A percentile compares a stretch with the other conserved stretches of the same genome.
phyloP scores from a whole-genome alignment of 768 basidiomycete species.

The Rhizopogon vulgaris region DNA sequence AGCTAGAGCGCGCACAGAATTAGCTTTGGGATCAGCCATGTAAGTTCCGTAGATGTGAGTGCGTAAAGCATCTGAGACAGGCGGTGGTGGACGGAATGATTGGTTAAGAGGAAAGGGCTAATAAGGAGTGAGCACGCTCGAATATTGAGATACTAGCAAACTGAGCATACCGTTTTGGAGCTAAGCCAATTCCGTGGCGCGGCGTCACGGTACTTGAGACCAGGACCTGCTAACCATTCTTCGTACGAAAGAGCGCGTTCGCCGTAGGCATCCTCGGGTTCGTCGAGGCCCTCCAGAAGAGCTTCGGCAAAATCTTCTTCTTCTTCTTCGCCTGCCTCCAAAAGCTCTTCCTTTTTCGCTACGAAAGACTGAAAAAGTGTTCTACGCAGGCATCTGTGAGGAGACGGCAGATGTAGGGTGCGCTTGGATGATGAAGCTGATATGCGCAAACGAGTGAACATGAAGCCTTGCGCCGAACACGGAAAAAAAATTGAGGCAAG shows the following conservation, averaged over 20 bases:
- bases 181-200: conserved; percentile 60
- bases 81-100: conserved; percentile 74
- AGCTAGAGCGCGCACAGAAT: conserved; percentile 58
- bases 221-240: conserved; percentile 13
- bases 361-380: conserved; percentile 16
- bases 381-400: conserved; percentile 5
- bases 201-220: conserved; percentile 19
- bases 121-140: background rate
- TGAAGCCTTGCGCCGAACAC: conserved; percentile 2
- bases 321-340: conserved; percentile 7
- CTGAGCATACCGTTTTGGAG: conserved; percentile 44
- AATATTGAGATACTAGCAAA: conserved; percentile 8
- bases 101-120: conserved; percentile 87
- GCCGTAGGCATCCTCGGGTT: conserved; percentile 9
- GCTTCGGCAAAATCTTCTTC: conserved; percentile 10
- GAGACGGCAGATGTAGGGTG: conserved; percentile 6
- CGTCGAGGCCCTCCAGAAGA: conserved; percentile 11
- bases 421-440: conserved; percentile 6
- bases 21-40: conserved; percentile 48
- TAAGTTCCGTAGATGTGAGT: conserved; percentile 54
- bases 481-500: conserved; percentile 12
- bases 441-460: conserved; percentile 17
- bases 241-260: conserved; percentile 3
- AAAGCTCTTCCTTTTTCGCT: background rate
- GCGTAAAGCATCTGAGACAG: conserved; percentile 59